phyloP scores from a whole-genome alignment of 371 early-diverging fungal species.

The Lichtheimia ornata region DNA sequence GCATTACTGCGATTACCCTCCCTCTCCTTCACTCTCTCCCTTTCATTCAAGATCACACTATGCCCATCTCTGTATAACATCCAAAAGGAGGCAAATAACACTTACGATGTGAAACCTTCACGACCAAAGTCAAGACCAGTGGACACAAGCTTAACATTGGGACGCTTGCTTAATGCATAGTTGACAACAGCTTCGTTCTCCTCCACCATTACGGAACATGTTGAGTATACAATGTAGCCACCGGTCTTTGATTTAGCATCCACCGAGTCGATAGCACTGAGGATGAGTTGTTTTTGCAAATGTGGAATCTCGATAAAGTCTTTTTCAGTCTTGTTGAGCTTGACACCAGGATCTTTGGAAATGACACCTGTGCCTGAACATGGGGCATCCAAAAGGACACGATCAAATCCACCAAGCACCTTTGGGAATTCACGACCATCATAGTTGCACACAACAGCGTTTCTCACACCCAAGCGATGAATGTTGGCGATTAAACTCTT shows the following conservation, averaged over 20 bases:
- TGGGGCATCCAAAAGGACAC: constrained; percentile 98
- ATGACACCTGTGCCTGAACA: constrained; percentile 99
- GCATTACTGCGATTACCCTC: not conserved
- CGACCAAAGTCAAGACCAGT: constrained; percentile 93
- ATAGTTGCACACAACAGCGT: constrained; percentile 95
- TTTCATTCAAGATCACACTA: not conserved
- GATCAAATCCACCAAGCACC: constrained; percentile 96
- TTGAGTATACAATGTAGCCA: constrained; percentile 98
- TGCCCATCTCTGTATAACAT: too few species aligned
- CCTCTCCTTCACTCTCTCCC: not conserved
- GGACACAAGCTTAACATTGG: constrained; percentile 90
- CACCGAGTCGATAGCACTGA: constrained; percentile 97
- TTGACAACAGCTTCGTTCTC: constrained; percentile 99
- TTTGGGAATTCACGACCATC: constrained; percentile 96
- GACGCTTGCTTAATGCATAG: constrained; percentile 93
- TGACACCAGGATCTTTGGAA: constrained; percentile 96
- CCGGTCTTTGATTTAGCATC: constrained; percentile 92
- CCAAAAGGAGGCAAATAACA: not conserved
- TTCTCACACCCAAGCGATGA: constrained; percentile 94
- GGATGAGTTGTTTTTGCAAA: constrained; percentile 95
- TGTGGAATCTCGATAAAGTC: constrained; percentile 91
- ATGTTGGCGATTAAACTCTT: constrained; percentile 94
- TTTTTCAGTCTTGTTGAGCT: constrained; percentile 90
- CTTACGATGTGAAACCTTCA: constrained; percentile 79
- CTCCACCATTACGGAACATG: constrained; percentile 98